A percentile compares a stretch with the other conserved stretches of the same genome.
Conservation (phyloP, 257 asterid genomes). For the Fraxinus pennsylvanica region DNA sequence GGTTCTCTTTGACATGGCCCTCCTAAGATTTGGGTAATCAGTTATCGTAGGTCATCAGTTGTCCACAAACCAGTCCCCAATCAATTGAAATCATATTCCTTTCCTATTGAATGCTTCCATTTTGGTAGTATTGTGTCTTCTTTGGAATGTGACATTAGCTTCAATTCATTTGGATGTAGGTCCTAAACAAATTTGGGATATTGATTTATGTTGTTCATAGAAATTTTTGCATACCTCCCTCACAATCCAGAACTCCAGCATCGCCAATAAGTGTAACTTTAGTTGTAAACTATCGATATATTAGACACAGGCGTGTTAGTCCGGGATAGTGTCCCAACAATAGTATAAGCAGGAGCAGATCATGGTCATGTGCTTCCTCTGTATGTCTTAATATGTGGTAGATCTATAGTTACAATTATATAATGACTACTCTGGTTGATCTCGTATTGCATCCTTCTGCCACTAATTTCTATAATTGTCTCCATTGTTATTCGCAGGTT, state of each 20-base stretch:
- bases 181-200: conserved; percentile 13
- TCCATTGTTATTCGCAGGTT: conserved; percentile 35
- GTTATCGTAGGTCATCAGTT: too few species aligned
- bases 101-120: conserved; percentile 11
- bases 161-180: conserved; percentile 27
- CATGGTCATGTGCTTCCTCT: conserved; percentile 35
- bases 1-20: not conserved
- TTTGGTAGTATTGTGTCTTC: conserved; percentile 12
- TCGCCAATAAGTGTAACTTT: conserved; percentile 48
- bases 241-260: conserved; percentile 48
- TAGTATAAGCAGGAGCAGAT: conserved; percentile 51
- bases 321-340: conserved; percentile 31
- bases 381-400: conserved; percentile 11
- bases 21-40: not conserved
- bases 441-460: conserved; percentile 5
- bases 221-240: conserved; percentile 47
- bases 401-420: not conserved
- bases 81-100: not conserved
- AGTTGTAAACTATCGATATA: not conserved
- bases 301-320: conserved; percentile 20
- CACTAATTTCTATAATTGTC: not conserved
- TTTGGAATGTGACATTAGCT: conserved; percentile 17
- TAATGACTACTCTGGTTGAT: not conserved
- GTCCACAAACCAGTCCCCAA: conserved; percentile 11
- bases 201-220: conserved; percentile 29